Base-by-base conservation (phyloP, 495 filamentous ascomycete genomes). In the Trichoderma gamsii region DNA sequence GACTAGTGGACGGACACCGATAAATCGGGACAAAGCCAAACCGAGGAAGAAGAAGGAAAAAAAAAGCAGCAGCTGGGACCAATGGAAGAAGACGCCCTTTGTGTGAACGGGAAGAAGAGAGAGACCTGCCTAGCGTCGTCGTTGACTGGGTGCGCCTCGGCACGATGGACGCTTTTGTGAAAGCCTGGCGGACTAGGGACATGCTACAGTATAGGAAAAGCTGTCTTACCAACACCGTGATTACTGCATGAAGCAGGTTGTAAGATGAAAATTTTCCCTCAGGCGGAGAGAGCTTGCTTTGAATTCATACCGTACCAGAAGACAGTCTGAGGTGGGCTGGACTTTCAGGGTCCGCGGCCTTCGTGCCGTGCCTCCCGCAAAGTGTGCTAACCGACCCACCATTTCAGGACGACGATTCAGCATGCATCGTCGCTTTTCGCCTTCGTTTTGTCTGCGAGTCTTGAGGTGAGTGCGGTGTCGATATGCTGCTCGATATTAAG, bases 321-420 rank as follows among this genome's bases (percentile, higher is more conserved):
- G 2, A 49, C 44, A 44, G 35, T 38, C 2, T 38, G 35, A 38
- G 35, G 35, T 38, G 35, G 35, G 35, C 35, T 38, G 35, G 35
- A 38, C 35, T 38, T 25, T 21, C 21, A 61, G 56, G 56, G 56
- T 61, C 56, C n/a, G 23, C 51, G 16, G 56, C 23, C 56, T 61
- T 61, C 56, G 56, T 61, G 56, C 56, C 56, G 56, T 61, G 56
- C 56, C 56, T 61, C 56, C 56, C 56, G 56, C 56, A 25, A 25
- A 15, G 44, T 15, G n/a, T 56, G 51, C 51, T 23, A 56, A 25
- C 51, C n/a, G 51, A 56, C 51, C 51, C 51, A 56, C 51, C 51
- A 25, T 6, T 49, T 49, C 44, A n/a, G 15, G 15, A 49, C 15
- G 18, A 21, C 51, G 51, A 21, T 21, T 56, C 9, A 56, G 25